Evolutionary conservation across 225 moss, liverwort and hornwort species (phyloP), one percentile per base, ranked within the genome.

Genomic region (Rhytidiadelphus loreus): DNA sequence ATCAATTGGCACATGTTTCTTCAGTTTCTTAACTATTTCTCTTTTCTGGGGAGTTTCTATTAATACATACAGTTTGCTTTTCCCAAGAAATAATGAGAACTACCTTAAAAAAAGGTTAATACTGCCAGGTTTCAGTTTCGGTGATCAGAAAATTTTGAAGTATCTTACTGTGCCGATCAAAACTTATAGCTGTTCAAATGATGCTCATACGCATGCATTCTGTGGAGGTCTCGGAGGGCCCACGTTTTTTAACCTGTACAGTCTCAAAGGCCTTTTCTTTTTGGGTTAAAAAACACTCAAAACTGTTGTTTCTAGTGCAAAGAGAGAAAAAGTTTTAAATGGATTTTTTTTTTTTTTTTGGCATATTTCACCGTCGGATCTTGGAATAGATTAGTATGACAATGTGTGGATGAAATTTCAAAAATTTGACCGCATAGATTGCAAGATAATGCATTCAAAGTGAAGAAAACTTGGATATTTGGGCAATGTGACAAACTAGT

Each of bases 291-390:
- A 7, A 20, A 4, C 0, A 5, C 13, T 75, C 50, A 33, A 52
- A 76, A 8, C 8, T 50, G 13, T 48, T 32, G 20, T 50, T 21
- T 50, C 2, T 22, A 22, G 21, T 33, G 22, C 3, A 21, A 50
- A 52, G 33, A 21, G 20, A 0, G 20, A 48, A 12, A 48, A 32
- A 20, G 2, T 7, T 28, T 44, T 1, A 5, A 18, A 29, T 11
- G 46, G 4, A n/a, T n/a, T n/a, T n/a, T n/a, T 29, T 30, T 71
- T 26, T 43, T 69, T 18, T 62, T 26, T 39, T 16, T 26, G 1
- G 15, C 32, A 19, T 12, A 20, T 32, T 1, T 2, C 12, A 12
- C 2, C 2, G 1, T 8, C 3, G 3, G 2, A 32, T 74, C 75
- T 33, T 75, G 8, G 20, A 50, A 6, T 33, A 75, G 8, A 50